A percentile compares a stretch with the other conserved stretches of the same genome.
Conservation (phyloP, 352 stramenopile species). For the Phytophthora cactorum region DNA sequence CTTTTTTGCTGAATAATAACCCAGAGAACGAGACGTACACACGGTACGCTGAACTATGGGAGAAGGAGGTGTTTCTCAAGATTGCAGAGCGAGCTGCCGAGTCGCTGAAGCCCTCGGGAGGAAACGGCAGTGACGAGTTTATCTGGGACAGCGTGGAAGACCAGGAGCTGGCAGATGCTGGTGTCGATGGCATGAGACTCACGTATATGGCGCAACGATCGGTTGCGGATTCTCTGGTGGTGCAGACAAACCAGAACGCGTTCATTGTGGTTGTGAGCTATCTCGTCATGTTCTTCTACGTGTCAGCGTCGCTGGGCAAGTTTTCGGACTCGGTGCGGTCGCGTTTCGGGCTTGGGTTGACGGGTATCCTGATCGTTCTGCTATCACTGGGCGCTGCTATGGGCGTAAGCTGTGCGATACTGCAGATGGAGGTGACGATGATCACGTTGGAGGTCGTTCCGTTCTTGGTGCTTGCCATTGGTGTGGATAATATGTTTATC, state of each 20-base stretch:
- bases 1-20: conserved; percentile 87
- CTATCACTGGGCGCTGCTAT: conserved; percentile 78
- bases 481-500: conserved; percentile 95
- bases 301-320: conserved; percentile 84
- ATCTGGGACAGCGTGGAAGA: conserved; percentile 34
- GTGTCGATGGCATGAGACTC: conserved; percentile 65
- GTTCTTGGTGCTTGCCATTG: conserved; percentile 92
- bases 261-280: conserved; percentile 91
- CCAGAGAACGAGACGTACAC: conserved; percentile 80
- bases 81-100: conserved; percentile 37
- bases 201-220: conserved; percentile 89
- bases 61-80: conserved; percentile 77
- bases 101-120: conserved; percentile 22
- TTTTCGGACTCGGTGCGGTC: conserved; percentile 72
- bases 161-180: conserved; percentile 26
- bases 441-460: conserved; percentile 93
- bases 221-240: conserved; percentile 79
- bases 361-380: conserved; percentile 87
- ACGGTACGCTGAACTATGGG: conserved; percentile 77
- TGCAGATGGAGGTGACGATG: conserved; percentile 89
- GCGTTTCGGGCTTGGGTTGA: conserved; percentile 81
- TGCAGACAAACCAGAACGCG: conserved; percentile 89
- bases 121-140: conserved; percentile 24
- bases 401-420: conserved; percentile 64
- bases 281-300: conserved; percentile 92